Base-by-base conservation (phyloP, 2,329 filamentous ascomycete species). In the Aplosporella prunicola region DNA sequence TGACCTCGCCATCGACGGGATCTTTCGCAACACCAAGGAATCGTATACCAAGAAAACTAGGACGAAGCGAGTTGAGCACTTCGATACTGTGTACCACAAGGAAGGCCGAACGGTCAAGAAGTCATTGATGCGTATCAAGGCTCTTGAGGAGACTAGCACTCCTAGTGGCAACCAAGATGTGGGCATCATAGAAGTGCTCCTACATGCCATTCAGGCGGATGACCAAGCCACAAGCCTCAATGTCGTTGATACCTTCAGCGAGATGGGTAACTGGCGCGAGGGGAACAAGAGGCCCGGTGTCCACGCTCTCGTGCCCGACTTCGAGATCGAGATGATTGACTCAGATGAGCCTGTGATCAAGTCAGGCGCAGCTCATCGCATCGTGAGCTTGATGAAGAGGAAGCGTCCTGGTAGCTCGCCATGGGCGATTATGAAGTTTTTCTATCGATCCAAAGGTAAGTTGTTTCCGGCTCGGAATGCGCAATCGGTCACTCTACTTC, bases 391-490 rank as follows among this genome's bases (percentile, higher is more conserved):
- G n/a, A n/a, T n/a, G n/a, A n/a, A n/a, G n/a, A n/a, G n/a, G n/a
- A n/a, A n/a, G n/a, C n/a, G 58, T 2, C 56, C 55, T 15, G 62
- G 61, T 1, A 43, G 39, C 11, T 46, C 52, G 30, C 53, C 61
- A 5, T 64, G 61, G 60, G 57, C 52, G 1, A 55, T 57, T 9
- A 58, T 64, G 32, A 51, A 59, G 13, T 66, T 65, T 43, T 58
- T 63, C 44, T 66, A 64, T 43, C 55, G 63, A 6, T 52, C 39
- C 23, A 36, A 50, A 32, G 44, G 53, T 52, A 29, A 30, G 47
- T 35, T n/a, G n/a, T n/a, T n/a, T n/a, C n/a, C n/a, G n/a, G n/a
- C n/a, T n/a, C n/a, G n/a, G n/a, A n/a, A n/a, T n/a, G n/a, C n/a
- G n/a, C n/a, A n/a, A n/a, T n/a, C n/a, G n/a, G n/a, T n/a, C n/a